A percentile compares a stretch with the other conserved stretches of the same genome.
These are phyloP conservation scores for Hypoxylon fragiforme DNA, from an alignment of 495 filamentous ascomycete genomes.

Conservation along the genomic window DNA sequence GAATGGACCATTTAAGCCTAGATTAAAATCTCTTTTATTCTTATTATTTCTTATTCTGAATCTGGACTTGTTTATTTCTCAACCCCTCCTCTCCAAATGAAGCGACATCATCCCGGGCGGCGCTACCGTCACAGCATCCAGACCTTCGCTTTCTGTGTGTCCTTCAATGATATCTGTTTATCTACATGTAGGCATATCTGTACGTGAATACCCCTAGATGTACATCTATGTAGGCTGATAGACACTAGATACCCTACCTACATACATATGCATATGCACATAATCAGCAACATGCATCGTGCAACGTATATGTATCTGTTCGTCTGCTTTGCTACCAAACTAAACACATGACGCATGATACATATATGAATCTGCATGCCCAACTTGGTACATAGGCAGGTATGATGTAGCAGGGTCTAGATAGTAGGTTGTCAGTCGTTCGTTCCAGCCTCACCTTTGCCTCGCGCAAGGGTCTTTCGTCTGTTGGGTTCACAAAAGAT, in stretches of 20 bases:
- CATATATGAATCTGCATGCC: too few relatives aligned
- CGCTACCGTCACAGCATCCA: neutral
- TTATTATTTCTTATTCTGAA: too few relatives aligned
- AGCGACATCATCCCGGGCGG: conserved; percentile 17
- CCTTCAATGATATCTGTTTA: neutral
- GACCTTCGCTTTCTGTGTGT: neutral
- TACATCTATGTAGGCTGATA: too few relatives aligned
- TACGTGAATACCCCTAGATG: too few relatives aligned
- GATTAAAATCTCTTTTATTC: too few relatives aligned
- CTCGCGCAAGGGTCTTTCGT: neutral
- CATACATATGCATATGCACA: too few relatives aligned
- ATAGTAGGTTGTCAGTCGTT: neutral
- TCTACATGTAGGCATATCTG: neutral
- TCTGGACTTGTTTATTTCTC: conserved; percentile 6
- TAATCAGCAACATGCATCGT: too few relatives aligned
- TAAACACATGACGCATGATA: conserved; percentile 2
- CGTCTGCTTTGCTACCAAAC: neutral
- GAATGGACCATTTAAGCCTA: conserved; percentile 22
- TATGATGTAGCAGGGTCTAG: too few relatives aligned
- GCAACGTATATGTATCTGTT: neutral
- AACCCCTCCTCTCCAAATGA: neutral
- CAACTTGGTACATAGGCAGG: neutral
- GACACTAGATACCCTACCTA: too few relatives aligned
- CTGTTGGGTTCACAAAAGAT: conserved; percentile 5
- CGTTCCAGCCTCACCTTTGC: conserved; percentile 5